Conservation (phyloP, 306 rosid species). For the Casuarina equisetifolia region DNA sequence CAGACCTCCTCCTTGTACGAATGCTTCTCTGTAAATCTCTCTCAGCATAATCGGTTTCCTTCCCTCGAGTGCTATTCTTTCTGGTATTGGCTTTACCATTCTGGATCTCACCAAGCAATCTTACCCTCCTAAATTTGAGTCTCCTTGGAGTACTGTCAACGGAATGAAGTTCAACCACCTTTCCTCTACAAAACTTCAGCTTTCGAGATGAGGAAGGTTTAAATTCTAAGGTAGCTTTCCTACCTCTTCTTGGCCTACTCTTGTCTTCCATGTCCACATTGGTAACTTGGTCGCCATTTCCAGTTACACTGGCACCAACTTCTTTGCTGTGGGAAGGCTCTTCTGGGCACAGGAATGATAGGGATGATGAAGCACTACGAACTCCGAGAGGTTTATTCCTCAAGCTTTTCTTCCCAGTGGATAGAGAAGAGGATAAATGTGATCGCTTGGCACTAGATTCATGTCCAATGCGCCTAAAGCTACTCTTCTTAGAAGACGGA, state of each 20-base stretch:
- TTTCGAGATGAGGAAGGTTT: constrained; percentile 38
- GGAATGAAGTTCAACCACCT: constrained; percentile 57
- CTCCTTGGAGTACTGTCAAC: constrained; percentile 52
- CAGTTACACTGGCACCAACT: constrained; percentile 23
- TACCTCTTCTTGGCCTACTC: constrained; percentile 39
- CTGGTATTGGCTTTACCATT: constrained; percentile 27
- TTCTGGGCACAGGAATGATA: constrained; percentile 28
- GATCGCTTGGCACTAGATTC: constrained; percentile 24
- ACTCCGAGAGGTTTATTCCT: constrained; percentile 19
- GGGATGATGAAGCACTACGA: constrained; percentile 21
- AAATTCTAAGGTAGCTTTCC: constrained; percentile 33
- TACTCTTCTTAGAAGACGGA: constrained; percentile 42
- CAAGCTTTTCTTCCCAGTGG: constrained; percentile 35
- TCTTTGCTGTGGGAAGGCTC: constrained; percentile 31
- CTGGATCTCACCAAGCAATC: constrained; percentile 35
- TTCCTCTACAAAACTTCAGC: constrained; percentile 65
- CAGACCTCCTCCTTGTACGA: constrained; percentile 38
- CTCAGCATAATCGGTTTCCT: constrained; percentile 30
- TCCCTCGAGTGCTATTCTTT: constrained; percentile 31
- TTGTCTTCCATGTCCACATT: constrained; percentile 37
- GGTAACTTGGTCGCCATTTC: constrained; percentile 24
- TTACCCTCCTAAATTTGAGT: constrained; percentile 67
- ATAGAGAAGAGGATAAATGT: constrained; percentile 7
- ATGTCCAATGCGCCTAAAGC: constrained; percentile 28
- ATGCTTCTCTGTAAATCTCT: constrained; percentile 34